Percentiles rank a stretch among this genome's conserved stretches.
phyloP scores from a whole-genome alignment of 331 rosid species.

The Pyracantha coccinea region DNA sequence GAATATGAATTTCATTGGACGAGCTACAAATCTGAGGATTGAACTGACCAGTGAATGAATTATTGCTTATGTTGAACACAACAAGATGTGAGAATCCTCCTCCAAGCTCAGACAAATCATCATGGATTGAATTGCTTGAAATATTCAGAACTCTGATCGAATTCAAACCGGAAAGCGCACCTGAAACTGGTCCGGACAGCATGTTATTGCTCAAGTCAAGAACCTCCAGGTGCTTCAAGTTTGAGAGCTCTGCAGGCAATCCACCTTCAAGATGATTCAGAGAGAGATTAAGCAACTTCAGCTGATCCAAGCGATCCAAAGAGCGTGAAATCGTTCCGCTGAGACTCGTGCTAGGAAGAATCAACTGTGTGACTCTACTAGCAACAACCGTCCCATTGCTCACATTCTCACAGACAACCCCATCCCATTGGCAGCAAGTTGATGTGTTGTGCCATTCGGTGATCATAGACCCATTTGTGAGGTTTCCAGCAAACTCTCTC shows the following conservation, averaged over 20 bases:
- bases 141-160: slow-evolving; percentile 48
- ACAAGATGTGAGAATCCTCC: slow-evolving; percentile 36
- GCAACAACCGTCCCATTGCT: slow-evolving; percentile 20
- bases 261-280: slow-evolving; percentile 47
- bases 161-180: slow-evolving; percentile 38
- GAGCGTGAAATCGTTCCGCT: slow-evolving; percentile 49
- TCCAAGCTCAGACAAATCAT: slow-evolving; percentile 20
- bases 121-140: slow-evolving; percentile 52
- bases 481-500: slow-evolving; percentile 54
- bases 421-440: slow-evolving; percentile 61
- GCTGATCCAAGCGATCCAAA: slow-evolving; percentile 43
- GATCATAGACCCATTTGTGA: slow-evolving; percentile 33
- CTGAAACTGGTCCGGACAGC: slow-evolving; percentile 45
- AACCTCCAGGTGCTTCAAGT: slow-evolving; percentile 40
- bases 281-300: slow-evolving; percentile 53
- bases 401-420: slow-evolving; percentile 50
- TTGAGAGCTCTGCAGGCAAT: slow-evolving; percentile 49
- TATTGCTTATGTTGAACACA: slow-evolving; percentile 50
- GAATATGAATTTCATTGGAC: slow-evolving; percentile 40
- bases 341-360: slow-evolving; percentile 46
- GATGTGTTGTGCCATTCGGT: slow-evolving; percentile 42
- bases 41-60: slow-evolving; percentile 49
- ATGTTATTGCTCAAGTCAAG: slow-evolving; percentile 69
- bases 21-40: slow-evolving; percentile 41
- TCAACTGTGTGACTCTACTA: slow-evolving; percentile 50